These are phyloP conservation scores for Flaveria ramosissima DNA, from an alignment of 129 eudicot genomes.

Conservation along the genomic window DNA sequence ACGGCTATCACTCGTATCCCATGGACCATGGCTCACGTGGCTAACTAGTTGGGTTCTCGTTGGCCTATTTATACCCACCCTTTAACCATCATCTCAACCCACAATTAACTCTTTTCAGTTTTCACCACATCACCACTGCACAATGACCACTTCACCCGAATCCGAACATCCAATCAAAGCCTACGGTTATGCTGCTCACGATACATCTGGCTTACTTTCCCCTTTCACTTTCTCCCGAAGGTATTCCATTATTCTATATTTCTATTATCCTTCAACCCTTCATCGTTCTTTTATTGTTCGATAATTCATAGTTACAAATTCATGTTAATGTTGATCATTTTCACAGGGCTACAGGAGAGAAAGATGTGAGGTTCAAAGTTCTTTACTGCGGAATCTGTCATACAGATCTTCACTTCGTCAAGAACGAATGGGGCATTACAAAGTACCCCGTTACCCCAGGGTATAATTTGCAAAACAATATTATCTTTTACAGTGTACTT, in stretches of 20 bases:
- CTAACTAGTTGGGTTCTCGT: not conserved
- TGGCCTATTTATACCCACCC: conserved; percentile 22
- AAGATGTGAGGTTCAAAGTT: conserved; percentile 34
- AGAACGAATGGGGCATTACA: conserved; percentile 53
- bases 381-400: conserved; percentile 42
- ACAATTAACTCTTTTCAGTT: not conserved
- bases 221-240: conserved; percentile 63
- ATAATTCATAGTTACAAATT: not conserved
- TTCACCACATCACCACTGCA: not conserved
- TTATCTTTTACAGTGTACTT: too few relatives aligned
- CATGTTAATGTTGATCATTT: not conserved
- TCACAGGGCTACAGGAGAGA: conserved; percentile 31
- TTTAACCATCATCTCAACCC: not conserved
- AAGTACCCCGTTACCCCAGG: conserved; percentile 41
- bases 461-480: not conserved
- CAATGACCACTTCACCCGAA: conserved; percentile 36
- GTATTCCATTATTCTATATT: not conserved
- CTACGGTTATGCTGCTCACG: conserved; percentile 55
- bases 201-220: conserved; percentile 53
- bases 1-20: not conserved
- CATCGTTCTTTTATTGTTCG: not conserved
- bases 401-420: conserved; percentile 56
- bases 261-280: too few relatives aligned
- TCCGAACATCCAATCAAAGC: conserved; percentile 44
- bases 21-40: too few relatives aligned